Conservation (phyloP, 2,329 filamentous ascomycete genomes). For the Aspergillus fijiensis region DNA sequence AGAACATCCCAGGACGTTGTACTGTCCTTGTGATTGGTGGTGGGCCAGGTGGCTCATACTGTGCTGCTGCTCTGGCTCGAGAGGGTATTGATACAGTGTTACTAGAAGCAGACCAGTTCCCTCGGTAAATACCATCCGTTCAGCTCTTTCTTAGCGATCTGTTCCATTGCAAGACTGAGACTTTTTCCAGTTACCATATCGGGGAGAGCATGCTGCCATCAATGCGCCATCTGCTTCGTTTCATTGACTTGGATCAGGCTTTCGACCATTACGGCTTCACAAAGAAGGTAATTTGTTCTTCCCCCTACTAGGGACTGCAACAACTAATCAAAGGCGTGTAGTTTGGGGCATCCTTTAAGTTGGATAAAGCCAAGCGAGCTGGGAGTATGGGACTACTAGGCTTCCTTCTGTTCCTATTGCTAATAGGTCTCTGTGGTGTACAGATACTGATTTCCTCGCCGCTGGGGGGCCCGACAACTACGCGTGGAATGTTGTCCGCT, state of each 20-base stretch:
- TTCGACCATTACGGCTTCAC: slow-evolving; percentile 45
- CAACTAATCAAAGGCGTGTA: background rate
- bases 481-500: slow-evolving; percentile 50
- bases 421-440: background rate
- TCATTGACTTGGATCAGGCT: slow-evolving; percentile 45
- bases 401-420: no score
- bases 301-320: background rate
- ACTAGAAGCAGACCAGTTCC: slow-evolving; percentile 47
- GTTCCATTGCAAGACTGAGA: background rate
- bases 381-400: background rate
- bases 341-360: background rate
- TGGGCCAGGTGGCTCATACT: slow-evolving; percentile 50
- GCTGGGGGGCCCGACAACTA: background rate
- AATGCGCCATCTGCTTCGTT: slow-evolving; percentile 45
- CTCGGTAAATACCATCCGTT: slow-evolving; percentile 29
- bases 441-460: background rate
- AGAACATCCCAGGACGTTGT: slow-evolving; percentile 10
- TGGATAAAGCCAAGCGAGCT: background rate
- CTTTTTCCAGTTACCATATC: slow-evolving; percentile 35
- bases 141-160: background rate
- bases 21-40: slow-evolving; percentile 48
- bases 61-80: slow-evolving; percentile 45
- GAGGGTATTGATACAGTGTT: slow-evolving; percentile 49
- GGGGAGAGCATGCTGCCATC: slow-evolving; percentile 41
- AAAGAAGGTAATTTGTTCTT: slow-evolving; percentile 35